Base-by-base conservation (phyloP, 2,329 filamentous ascomycete species). In the Zymoseptoria passerinii region DNA sequence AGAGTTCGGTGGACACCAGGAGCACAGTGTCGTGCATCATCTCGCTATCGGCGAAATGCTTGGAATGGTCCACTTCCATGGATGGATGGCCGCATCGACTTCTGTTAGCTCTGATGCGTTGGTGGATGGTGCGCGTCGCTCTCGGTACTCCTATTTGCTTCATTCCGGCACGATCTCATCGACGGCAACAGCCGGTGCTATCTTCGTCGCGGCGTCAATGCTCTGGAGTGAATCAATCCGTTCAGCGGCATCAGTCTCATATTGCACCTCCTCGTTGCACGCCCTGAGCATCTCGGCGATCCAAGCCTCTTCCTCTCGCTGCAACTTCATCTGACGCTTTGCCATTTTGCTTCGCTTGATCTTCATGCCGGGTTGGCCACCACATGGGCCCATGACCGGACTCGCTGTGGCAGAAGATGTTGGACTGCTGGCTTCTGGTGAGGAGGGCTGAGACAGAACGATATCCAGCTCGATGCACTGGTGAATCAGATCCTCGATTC, bases 401-500 rank as follows among this genome's bases (percentile, higher is more conserved):
- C 60, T 65, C 16, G 60, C 53, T 6, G 57, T 53, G 2, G 62
- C 54, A n/a, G 58, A 48, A 55, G 62, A 40, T 40, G 52, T 62
- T 4, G 71, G 66, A 13, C 61, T 63, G 2, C 66, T 57, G 6
- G 63, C 49, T 28, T 68, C 62, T 1, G 68, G 65, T 8, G 70
- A 62, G 3, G 66, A 62, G 8, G 64, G 59, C 20, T 66, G 63
- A 27, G 66, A 70, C 9, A 68, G 53, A 3, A 66, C 59, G 0
- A 65, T 73, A 40, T 77, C 72, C 7, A 73, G 67, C 56, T 78
- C 76, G 20, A 79, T 70, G 62, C 75, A 77, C 57, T 78, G 75
- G 44, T 70, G 65, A 20, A 79, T 79, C 16, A 80, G 73, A 4
- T 74, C 73, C 51, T 77, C 76, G 54, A 80, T 75, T 18, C 75